Evolutionary conservation across 306 rosid genomes (phyloP).

Genomic region (Dicorynia guianensis): DNA sequence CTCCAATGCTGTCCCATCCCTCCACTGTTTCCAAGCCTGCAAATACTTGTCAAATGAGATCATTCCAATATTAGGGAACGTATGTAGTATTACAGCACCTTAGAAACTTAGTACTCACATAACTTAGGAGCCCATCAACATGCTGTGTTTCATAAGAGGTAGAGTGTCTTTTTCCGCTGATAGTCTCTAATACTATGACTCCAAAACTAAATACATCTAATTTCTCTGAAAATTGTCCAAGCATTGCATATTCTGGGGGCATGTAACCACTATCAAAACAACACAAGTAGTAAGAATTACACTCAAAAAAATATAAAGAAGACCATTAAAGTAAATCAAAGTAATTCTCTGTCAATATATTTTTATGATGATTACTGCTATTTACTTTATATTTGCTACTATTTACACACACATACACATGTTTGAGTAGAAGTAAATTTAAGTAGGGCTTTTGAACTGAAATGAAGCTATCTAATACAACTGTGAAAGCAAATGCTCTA

Average conservation of each 20-base stretch:
- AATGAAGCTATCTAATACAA: too few relatives aligned
- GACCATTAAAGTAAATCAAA: too few relatives aligned
- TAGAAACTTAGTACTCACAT: conserved; percentile 31
- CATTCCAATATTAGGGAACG: background rate
- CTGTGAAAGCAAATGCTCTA: too few relatives aligned
- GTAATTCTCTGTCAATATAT: too few relatives aligned
- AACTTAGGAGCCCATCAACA: conserved; percentile 19
- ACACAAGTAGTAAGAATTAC: background rate
- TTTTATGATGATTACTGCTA: too few relatives aligned
- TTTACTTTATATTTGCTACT: too few relatives aligned
- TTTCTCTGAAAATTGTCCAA: conserved; percentile 50
- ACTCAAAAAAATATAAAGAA: too few relatives aligned
- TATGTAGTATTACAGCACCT: background rate
- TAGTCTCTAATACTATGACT: conserved; percentile 48
- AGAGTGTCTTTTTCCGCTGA: conserved; percentile 47
- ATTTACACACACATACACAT: too few relatives aligned
- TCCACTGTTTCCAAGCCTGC: conserved; percentile 43
- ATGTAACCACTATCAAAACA: conserved; percentile 46
- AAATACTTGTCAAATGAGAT: background rate
- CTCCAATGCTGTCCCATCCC: conserved; percentile 12
- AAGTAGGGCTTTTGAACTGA: too few relatives aligned
- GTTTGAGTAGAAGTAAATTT: too few relatives aligned
- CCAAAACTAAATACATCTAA: conserved; percentile 58
- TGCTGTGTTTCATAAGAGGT: background rate
- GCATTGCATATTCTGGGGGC: conserved; percentile 51